Base-by-base conservation (phyloP, 305 asterid species). In the Ilex paraguariensis region DNA sequence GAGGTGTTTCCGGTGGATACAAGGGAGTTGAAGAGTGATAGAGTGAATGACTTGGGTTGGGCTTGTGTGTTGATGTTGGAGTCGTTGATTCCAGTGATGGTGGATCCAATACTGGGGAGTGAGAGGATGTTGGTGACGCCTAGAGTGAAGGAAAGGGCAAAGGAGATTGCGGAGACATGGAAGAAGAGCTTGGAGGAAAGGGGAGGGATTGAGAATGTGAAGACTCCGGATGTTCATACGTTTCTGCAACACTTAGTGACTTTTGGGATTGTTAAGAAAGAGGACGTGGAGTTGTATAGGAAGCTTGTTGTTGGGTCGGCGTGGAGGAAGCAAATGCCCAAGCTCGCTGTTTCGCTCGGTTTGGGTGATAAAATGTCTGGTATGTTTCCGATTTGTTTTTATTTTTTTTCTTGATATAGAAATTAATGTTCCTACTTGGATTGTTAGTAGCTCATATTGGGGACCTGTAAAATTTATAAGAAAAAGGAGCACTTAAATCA, bases 311-410 rank as follows among this genome's bases (percentile, higher is more conserved):
- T 92, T 54, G 97, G 90, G 48, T 90, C 96, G 36, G 98, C 98
- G 56, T 90, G 98, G 97, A 75, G 98, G 85, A 92, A 87, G 72
- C 97, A 92, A 87, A 92, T 92, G 96, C 97, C 98, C 1, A 92
- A 87, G 75, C 91, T 92, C 21, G 98, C 98, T 4, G 77, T 90
- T 59, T 82, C 97, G 36, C 95, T 92, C 48, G 98, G 98, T 28
- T 95, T 92, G 49, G 81, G 78, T 16, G 80, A 87, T 74, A 81
- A 84, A 77, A 92, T 92, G 98, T 95, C 98, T 67, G 98, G 98
- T 92, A 92, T 56, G 4, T 6, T 64, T 30, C 44, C 42, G 31
- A 57, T 42, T 50, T 39, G 62, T 53, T 53, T 31, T 48, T 68
- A 13, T 10, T 70, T 58, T 0, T 44, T 45, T 45, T 21, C 28